Base-by-base conservation (phyloP, 345 rosid genomes). In the Bruguiera parviflora region DNA sequence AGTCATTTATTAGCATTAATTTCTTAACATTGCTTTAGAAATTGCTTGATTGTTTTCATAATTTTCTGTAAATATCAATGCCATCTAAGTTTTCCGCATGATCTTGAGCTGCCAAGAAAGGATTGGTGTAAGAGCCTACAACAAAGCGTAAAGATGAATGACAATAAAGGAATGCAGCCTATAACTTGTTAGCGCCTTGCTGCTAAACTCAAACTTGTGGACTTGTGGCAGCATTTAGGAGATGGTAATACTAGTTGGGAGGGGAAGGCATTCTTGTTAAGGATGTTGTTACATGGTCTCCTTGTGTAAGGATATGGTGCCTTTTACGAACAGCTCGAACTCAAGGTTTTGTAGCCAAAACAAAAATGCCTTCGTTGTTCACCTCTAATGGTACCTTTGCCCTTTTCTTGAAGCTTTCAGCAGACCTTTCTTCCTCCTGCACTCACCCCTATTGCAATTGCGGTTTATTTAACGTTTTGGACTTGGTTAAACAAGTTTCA, bases 261-360 rank as follows among this genome's bases (percentile, higher is more conserved):
- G 68, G 73, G 24, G 83, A 65, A 32, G 86, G 78, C 73, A 67
- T 73, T 64, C 77, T 80, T 32, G 75, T 52, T 5, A 61, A 66
- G 29, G 83, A 81, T 32, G 77, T 69, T 47, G 58, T 63, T 2
- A 22, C 16, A 29, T 72, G 77, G 58, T 85, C 82, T 8, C 79
- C 85, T 2, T 69, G 67, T 32, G 84, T 81, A 31, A 84, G 85
- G 2, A 74, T 77, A 73, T 86, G 90, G 24, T 88, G 93, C 81
- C 90, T 84, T 74, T 88, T 88, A 2, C 93, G 86, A 65, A 82
- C 84, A 5, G 83, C 82, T 64, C 75, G 77, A 22, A 71, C 75
- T 5, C 74, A 70, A 21, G 78, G 74, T 56, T 63, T 74, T 9
- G 67, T 53, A 4, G 22, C 76, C 61, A 29, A 72, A 0, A 21